Evolutionary conservation across 306 rosid genomes (phyloP).

Genomic region (Cicer bijugum): DNA sequence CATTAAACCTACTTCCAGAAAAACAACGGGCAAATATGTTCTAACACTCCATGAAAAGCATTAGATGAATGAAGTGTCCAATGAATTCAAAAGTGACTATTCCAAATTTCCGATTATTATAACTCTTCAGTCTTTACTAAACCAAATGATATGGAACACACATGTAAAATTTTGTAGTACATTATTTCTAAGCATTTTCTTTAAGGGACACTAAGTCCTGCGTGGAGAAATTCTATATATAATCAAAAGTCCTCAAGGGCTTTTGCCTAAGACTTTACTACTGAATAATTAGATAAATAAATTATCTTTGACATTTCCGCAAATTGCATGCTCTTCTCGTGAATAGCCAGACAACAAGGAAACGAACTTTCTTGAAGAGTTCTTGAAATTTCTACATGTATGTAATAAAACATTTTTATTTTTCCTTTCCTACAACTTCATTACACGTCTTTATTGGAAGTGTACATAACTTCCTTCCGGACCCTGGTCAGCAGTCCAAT

Average conservation of each 20-base stretch:
- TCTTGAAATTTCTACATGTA: neutral
- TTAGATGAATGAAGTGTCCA: too few species aligned
- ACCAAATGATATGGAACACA: slow-evolving; percentile 1
- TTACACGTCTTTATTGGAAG: slow-evolving; percentile 18
- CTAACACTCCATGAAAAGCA: too few species aligned
- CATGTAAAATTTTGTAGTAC: neutral
- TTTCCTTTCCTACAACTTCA: slow-evolving; percentile 21
- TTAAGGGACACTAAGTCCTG: neutral
- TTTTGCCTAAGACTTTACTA: neutral
- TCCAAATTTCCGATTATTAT: too few species aligned
- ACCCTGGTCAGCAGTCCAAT: neutral
- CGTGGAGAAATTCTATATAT: neutral
- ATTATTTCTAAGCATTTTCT: neutral
- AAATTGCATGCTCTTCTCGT: slow-evolving; percentile 11
- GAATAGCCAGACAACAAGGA: slow-evolving; percentile 12
- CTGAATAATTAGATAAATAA: neutral
- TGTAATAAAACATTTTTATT: slow-evolving; percentile 26
- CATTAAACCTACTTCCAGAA: too few species aligned
- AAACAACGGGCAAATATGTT: too few species aligned
- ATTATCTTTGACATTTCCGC: neutral
- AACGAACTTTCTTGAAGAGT: neutral
- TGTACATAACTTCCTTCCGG: slow-evolving; percentile 13
- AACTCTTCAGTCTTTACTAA: neutral
- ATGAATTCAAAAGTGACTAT: too few species aligned
- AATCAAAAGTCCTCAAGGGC: neutral